Base-by-base conservation (phyloP, 495 filamentous ascomycete genomes). In the Aspergillus diversus region DNA sequence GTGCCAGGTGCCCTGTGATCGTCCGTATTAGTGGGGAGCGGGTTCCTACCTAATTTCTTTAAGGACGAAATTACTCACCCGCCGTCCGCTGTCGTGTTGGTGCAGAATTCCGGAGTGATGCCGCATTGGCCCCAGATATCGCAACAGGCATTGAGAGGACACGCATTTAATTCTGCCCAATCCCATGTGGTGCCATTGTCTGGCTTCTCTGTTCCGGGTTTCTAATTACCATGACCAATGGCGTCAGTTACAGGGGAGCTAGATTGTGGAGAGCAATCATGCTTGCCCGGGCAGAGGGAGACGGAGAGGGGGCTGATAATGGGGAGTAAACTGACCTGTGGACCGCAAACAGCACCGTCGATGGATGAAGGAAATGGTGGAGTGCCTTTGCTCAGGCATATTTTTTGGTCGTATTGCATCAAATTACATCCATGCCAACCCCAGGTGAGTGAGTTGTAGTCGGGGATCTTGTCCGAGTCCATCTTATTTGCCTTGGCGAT, bases 391-490 rank as follows among this genome's bases (percentile, higher is more conserved):
- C 54, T 57, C 8, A 57, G 35, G 27, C 54, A 57, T 5, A 57
- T 57, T 2, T 7, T 13, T 15, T 57, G 33, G 2, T 35, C 54
- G 11, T 5, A 1, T 34, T 52, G 61, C 13, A 67, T 27, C 6
- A 58, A 37, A 12, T 51, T 15, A 31, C 65, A 67, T 7, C 65
- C 65, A 6, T 13, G 2, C 65, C 58, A 67, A 8, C 65, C 65
- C 65, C 61, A 67, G 12, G 79, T 83, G 3, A 74, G 59, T n/a
- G 69, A 71, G 69, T 84, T 84, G 57, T 61, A 77, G 0, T 35
- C 49, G 5, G 76, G 68, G 7, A 84, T 63, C 0, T 81, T 57
- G 11, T 60, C 55, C 15, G 13, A 9, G 8, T 17, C 33, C 37
- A 48, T 43, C 16, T 27, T 31, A 7, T 58, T 31, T 5, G 37